These are phyloP conservation scores for Suillus brevipes DNA, from an alignment of 768 basidiomycete genomes.

Conservation along the genomic window DNA sequence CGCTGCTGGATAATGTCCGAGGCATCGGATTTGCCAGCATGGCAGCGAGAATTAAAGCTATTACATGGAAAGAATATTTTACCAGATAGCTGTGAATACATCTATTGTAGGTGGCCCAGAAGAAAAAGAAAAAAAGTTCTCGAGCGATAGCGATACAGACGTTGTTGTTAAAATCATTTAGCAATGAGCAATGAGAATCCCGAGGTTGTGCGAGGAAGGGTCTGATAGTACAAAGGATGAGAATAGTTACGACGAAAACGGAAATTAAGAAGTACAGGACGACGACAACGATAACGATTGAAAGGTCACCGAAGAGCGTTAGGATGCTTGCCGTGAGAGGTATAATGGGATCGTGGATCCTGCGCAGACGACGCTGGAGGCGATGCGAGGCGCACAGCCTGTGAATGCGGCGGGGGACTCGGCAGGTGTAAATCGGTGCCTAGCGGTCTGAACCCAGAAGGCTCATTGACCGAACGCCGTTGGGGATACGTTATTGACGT, in stretches of 20 bases:
- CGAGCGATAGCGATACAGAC: slow-evolving; percentile 36
- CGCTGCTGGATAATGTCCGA: not conserved
- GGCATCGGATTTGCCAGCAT: slow-evolving; percentile 1
- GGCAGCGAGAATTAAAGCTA: slow-evolving; percentile 11
- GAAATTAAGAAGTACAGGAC: slow-evolving; percentile 15
- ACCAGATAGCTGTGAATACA: slow-evolving; percentile 26
- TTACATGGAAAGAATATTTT: slow-evolving; percentile 33
- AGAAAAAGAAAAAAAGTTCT: slow-evolving; percentile 16
- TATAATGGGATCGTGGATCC: slow-evolving; percentile 38
- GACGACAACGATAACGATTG: slow-evolving; percentile 14
- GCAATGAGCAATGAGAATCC: slow-evolving; percentile 29
- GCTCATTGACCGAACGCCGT: slow-evolving; percentile 58
- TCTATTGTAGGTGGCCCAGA: slow-evolving; percentile 32
- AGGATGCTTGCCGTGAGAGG: slow-evolving; percentile 47
- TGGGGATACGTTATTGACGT: slow-evolving; percentile 51
- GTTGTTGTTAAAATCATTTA: slow-evolving; percentile 24
- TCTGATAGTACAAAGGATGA: slow-evolving; percentile 21
- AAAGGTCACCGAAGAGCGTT: slow-evolving; percentile 45
- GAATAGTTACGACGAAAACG: slow-evolving; percentile 16
- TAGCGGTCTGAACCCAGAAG: slow-evolving; percentile 50
- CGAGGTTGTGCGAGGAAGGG: slow-evolving; percentile 26
- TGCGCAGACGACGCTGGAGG: slow-evolving; percentile 40
- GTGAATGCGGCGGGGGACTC: slow-evolving; percentile 43
- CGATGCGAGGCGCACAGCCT: slow-evolving; percentile 43
- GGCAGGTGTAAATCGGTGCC: slow-evolving; percentile 52